Evolutionary conservation across 352 stramenopile species (phyloP), one percentile per base, ranked within the genome.

Genomic region (Achlya hypogyna): DNA sequence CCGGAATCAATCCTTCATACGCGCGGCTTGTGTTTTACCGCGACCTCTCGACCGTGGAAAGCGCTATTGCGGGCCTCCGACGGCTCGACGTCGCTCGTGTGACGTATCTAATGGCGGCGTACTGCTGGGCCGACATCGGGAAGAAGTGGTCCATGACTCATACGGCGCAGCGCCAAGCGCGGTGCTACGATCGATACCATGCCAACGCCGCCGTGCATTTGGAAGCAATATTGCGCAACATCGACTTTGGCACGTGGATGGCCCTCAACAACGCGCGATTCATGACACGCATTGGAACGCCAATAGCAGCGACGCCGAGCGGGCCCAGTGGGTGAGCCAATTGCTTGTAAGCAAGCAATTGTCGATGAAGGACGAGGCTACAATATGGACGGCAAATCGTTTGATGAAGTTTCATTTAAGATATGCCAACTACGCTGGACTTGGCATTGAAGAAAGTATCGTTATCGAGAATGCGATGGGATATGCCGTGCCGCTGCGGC

Each of bases 71-170:
- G 14, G 32, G 60, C 31, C 47, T 67, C n/a, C 14, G 42, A 6
- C 16, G 5, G 6, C 60, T 67, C 35, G 16, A 56, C n/a, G 18
- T 34, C 32, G 32, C 51, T 14, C 22, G 32, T 12, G 27, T 58
- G 18, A 45, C 22, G 20, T 51, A 34, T n/a, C 18, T 67, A 5
- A 32, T 43, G 22, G 25, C 42, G 18, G 20, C 43, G 8, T 67
- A 67, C 27, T 67, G 60, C 60, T 67, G 60, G 60, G n/a, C 45
- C 5, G 60, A 67, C 42, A 51, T 67, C 14, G 49, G 47, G 20
- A 49, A 49, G 12, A 20, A 28, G 22, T 67, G 60, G 60, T 23
- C 38, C n/a, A 54, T 67, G 38, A 45, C 40, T 3, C 60, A 67
- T 25, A 67, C 38, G 22, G n/a, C 25, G 1, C 22, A 60, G 23